Base-by-base conservation (phyloP, 2,329 filamentous ascomycete genomes). In the Xylariaceae sp. region DNA sequence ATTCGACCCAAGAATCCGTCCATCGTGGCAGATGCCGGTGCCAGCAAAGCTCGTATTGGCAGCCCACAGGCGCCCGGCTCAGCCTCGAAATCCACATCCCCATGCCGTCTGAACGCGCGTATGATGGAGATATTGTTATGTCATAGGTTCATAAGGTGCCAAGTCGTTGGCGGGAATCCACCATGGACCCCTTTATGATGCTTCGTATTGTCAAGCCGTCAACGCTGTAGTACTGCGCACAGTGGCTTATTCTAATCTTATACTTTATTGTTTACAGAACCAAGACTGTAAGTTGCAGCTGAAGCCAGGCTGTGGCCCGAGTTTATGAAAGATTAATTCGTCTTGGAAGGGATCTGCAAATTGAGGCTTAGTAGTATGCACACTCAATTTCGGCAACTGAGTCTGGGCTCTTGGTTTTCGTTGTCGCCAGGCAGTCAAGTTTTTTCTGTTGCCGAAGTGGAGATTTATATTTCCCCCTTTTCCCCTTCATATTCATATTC, bases 1-100 rank as follows among this genome's bases (percentile, higher is more conserved):
- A 52, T 18, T 45, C 24, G 46, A 43, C 30, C 39, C 37, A 44
- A 43, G 37, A 29, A 36, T 27, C 30, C n/a, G 18, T 37, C 11
- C 10, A 32, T 11, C 48, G 37, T 53, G 50, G 54, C 20, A 47
- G 41, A 43, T 56, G 33, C 49, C 40, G 52, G 23, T 33, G 55
- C 52, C 55, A 58, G 41, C 53, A 46, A 43, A 53, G 43, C 54
- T 58, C 54, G 55, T 58, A 60, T 58, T 50, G 16, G 29, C 8
- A 39, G 50, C 50, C 45, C 46, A 36, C 50, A 53, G 54, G 35
- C 50, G 50, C 50, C n/a, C 36, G 43, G 54, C 44, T 58, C 55
- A 58, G 55, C 55, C 55, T 52, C 55, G 42, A 55, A 54, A 36
- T 32, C 53, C 51, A 51, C 55, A 30, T 36, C 18, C 24, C 21